phyloP scores from a whole-genome alignment of 176 grass and related monocot genomes.

The Paspalum vaginatum region DNA sequence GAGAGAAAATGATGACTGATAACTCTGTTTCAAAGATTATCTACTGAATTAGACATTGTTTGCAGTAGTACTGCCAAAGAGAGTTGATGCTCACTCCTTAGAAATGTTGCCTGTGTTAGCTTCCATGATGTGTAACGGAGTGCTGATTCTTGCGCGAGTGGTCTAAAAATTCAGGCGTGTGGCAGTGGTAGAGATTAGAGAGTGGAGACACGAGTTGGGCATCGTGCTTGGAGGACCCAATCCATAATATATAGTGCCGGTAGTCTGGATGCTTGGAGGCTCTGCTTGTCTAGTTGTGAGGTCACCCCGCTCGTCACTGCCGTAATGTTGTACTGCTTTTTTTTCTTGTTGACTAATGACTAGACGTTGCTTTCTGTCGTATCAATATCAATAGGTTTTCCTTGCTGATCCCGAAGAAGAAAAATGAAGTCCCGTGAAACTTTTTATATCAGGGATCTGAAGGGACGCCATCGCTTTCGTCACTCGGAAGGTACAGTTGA shows the following conservation, averaged over 20 bases:
- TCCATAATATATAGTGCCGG: not conserved
- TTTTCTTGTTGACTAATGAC: too few species aligned
- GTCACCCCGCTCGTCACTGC: not conserved
- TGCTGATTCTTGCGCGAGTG: not conserved
- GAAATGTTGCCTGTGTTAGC: not conserved
- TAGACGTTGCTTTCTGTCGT: too few species aligned
- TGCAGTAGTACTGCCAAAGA: not conserved
- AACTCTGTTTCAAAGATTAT: too few species aligned
- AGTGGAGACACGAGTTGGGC: not conserved
- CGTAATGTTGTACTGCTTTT: too few species aligned
- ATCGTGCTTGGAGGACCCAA: not conserved
- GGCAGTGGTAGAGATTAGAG: not conserved
- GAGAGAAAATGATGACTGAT: too few species aligned
- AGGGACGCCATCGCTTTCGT: too few species aligned
- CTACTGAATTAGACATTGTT: not conserved
- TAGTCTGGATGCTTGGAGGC: not conserved
- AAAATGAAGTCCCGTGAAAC: too few species aligned
- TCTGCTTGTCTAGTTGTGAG: not conserved
- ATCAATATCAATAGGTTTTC: too few species aligned
- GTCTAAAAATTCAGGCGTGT: not conserved
- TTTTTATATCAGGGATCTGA: too few species aligned
- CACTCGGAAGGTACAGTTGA: too few species aligned
- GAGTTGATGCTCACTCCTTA: constrained; percentile 8
- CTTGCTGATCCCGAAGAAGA: too few species aligned
- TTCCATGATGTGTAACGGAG: not conserved